Base-by-base conservation (phyloP, 2,329 filamentous ascomycete species). In the Mycocentrospora acerina region DNA sequence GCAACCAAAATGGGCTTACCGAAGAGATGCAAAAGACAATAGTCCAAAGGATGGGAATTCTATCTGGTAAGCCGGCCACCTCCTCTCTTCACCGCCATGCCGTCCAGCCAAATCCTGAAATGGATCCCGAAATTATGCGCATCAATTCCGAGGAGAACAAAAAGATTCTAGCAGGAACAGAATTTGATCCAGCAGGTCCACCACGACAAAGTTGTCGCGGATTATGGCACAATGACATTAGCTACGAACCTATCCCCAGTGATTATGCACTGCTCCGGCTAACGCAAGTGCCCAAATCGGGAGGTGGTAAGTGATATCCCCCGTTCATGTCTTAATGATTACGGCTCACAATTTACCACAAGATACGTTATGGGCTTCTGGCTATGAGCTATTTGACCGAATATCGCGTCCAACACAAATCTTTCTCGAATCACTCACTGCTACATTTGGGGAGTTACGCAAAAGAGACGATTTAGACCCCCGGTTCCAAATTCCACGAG, bases 351-450 rank as follows among this genome's bases (percentile, higher is more conserved):
- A 4, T 17, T 24, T 14, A 24, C 19, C 11, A 4, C 17, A 10
- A 34, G 77, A 83, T 55, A 86, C 83, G 0, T 73, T 86, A 5
- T 86, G 82, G 81, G 82, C 82, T 0, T 82, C 79, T 1, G 81
- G 80, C 0, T 85, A 85, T 55, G 81, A 85, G 50, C 64, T 84
- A 10, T 86, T 83, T 53, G 82, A 86, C 53, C 75, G 80, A 18
- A 71, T 86, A 41, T 81, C 77, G 4, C 67, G 70, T 2, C 68
- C 71, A 1, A 68, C 72, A 19, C 71, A 71, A 31, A 60, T 60
- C 28, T 73, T 76, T 52, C 60, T 74, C 14, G 71, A 75, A 44
- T 48, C 57, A 0, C 52, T 75, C 7, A 71, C 66, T 0, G 70
- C 62, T 9, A 69, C n/a, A n/a, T n/a, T n/a, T n/a, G n/a, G n/a